phyloP scores from a whole-genome alignment of 1,284 basidiomycete species.

The Cutaneotrichosporon curvatum region DNA sequence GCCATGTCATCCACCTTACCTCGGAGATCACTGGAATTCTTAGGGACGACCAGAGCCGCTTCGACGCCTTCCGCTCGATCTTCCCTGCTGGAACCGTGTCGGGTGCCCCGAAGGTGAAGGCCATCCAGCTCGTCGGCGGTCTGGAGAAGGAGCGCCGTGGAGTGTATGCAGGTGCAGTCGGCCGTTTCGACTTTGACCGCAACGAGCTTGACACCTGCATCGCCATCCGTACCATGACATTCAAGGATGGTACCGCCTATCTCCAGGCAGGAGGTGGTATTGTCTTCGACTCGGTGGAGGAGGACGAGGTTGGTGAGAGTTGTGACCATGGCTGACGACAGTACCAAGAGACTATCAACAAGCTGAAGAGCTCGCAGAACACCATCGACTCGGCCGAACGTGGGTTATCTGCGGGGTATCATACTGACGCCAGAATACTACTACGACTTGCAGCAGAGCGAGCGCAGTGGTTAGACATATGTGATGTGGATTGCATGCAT shows the following conservation, averaged over 20 bases:
- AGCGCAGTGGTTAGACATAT: background rate
- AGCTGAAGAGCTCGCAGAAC: background rate
- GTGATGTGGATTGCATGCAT: background rate
- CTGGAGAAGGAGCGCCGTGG: constrained; percentile 86
- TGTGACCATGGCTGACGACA: background rate
- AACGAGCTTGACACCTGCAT: constrained; percentile 98
- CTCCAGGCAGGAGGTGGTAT: constrained; percentile 92
- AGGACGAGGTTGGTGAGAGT: constrained; percentile 60
- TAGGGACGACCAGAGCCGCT: constrained; percentile 75
- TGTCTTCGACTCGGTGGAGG: constrained; percentile 93
- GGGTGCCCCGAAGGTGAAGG: constrained; percentile 97
- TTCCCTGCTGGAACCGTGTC: constrained; percentile 99
- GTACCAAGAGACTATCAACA: background rate
- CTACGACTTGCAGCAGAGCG: background rate
- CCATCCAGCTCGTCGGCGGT: constrained; percentile 84
- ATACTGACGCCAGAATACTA: background rate
- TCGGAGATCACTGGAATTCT: constrained; percentile 87
- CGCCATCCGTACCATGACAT: constrained; percentile 96
- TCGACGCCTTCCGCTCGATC: constrained; percentile 97
- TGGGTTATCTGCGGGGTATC: background rate
- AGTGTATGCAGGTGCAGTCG: constrained; percentile 95
- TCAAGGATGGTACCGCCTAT: constrained; percentile 88
- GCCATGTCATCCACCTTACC: constrained; percentile 96
- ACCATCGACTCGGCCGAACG: background rate
- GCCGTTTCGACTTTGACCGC: constrained; percentile 89